Evolutionary conservation across 2,329 filamentous ascomycete species (phyloP), one percentile per base, ranked within the genome.

Genomic region (Aspergillus jensenii): DNA sequence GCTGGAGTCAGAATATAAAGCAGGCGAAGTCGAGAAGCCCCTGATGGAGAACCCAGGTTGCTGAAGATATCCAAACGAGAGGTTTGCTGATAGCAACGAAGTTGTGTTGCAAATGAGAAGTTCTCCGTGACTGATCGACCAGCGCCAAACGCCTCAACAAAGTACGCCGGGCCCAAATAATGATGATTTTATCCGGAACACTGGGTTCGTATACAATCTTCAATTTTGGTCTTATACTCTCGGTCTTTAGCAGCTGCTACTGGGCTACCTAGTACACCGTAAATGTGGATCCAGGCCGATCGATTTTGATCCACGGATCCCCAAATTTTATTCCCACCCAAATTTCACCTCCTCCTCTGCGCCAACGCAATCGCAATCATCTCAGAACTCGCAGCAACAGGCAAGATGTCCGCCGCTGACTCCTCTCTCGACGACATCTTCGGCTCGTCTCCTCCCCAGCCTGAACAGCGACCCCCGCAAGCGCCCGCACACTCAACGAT

Each of bases 391-490:
- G 15, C 23, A 51, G 39, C 62, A 62, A 11, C 19, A 51, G 27
- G 9, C 27, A 31, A 31, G 3, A 55, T 55, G 52, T n/a, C 44
- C 37, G 54, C 46, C 31, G 14, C 44, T 52, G 44, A 40, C n/a
- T 69, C 71, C 44, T 67, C 68, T 5, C 69, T 77, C 12, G 75
- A 77, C 59, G 75, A 77, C 58, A 74, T 78, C 64, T 78, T 78
- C 62, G 74, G 74, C 59, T 74, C 75, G 31, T 76, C 75, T 5
- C 74, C 74, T 15, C 71, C 69, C 3, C 39, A 37, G 23, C 50
- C 27, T 21, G 43, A 40, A 44, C 8, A 48, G 21, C 35, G 27
- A 21, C 43, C 19, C 35, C 15, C 41, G 49, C 17, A 46, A 44
- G 4, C 49, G 33, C n/a, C 41, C 41, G 12, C 17, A 31, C 35